Base-by-base conservation (phyloP, 306 rosid species). In the Castanopsis chinensis region DNA sequence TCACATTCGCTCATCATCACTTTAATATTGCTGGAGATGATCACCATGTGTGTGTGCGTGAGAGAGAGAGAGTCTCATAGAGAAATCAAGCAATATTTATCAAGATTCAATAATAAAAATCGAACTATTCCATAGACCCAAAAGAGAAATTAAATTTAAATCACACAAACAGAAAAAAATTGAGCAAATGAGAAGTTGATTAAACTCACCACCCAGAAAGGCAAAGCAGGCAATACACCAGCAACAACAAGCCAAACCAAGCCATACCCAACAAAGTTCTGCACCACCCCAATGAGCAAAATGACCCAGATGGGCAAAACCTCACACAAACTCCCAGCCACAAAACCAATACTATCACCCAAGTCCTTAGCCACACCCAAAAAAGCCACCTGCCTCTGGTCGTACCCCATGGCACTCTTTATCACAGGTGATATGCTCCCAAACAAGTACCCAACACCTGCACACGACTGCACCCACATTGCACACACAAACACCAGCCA, bases 401-500 rank as follows among this genome's bases (percentile, higher is more conserved):
- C 90, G 76, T 79, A 93, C 20, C 88, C 89, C 92, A 91, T 81
- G 80, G 82, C 82, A 81, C 88, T 86, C 83, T 94, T 94, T 15
- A 94, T 91, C 5, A 87, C 88, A 3, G 97, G 98, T 3, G 98
- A 94, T 68, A 94, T 89, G 86, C 97, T 92, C 27, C 98, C 97
- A 58, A 94, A 94, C 84, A 92, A 80, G 86, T 94, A 94, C 10
- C 97, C 83, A 20, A 92, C 79, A 1, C 98, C 97, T 1, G 97
- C 94, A 76, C 89, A 88, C 9, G 97, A 89, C 71, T 90, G 90
- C 18, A 91, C 67, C 97, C 98, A 94, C 87, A 89, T 94, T 69
- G 97, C 93, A 15, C 93, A 88, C 79, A 88, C 98, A 73, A 92
- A 94, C 74, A 94, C 97, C 74, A 94, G 73, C 98, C 98, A 94